Conservation (phyloP, 345 rosid species). For the Turnera subulata region DNA sequence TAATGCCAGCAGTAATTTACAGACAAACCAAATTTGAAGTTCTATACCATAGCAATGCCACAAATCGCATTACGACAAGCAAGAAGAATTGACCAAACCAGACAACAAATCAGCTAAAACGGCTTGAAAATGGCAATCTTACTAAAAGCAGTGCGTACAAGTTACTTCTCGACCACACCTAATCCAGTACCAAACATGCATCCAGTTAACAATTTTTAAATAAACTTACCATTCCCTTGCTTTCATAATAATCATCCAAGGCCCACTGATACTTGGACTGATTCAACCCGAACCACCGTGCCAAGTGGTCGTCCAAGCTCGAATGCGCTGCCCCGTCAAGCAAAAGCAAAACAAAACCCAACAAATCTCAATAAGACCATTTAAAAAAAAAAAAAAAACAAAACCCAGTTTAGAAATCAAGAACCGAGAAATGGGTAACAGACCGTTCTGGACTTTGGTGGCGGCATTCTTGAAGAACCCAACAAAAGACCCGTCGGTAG, state of each 20-base stretch:
- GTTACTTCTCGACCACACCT: too few species aligned
- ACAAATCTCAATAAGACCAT: not conserved
- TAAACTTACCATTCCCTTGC: constrained; percentile 68
- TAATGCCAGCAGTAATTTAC: too few species aligned
- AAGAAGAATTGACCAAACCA: too few species aligned
- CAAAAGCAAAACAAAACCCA: constrained; percentile 2
- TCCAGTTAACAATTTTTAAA: too few species aligned
- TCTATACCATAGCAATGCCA: too few species aligned
- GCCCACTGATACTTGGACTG: constrained; percentile 99
- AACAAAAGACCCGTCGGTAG: constrained; percentile 40
- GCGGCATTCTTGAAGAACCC: constrained; percentile 79
- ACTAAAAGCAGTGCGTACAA: too few species aligned
- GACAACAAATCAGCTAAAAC: too few species aligned
- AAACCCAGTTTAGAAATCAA: not conserved
- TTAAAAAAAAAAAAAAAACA: not conserved
- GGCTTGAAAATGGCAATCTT: too few species aligned
- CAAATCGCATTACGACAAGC: too few species aligned
- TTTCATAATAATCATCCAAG: constrained; percentile 81
- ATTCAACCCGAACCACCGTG: constrained; percentile 97
- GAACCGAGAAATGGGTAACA: not conserved
- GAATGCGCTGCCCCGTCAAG: constrained; percentile 61
- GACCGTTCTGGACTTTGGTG: constrained; percentile 77
- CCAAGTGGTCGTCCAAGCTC: constrained; percentile 91
- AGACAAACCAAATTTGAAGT: too few species aligned
- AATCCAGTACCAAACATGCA: too few species aligned